Conservation (phyloP, 164 flowering plant genomes). For the Buxus sempervirens region DNA sequence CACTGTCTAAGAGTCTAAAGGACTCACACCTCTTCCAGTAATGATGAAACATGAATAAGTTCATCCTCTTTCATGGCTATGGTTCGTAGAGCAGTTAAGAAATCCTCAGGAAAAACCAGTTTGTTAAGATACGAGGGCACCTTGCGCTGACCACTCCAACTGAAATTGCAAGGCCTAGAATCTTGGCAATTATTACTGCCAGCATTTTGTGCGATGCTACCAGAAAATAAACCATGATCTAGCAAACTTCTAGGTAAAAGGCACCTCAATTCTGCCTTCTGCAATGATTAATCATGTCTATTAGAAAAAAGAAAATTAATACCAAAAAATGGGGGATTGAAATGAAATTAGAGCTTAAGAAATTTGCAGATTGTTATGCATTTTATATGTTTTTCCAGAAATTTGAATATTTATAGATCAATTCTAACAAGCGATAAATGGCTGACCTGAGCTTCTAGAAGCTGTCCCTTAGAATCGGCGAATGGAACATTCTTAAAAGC, state of each 20-base stretch:
- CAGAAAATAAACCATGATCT: conserved; percentile 62
- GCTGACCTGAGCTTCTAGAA: conserved; percentile 86
- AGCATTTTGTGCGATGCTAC: conserved; percentile 15
- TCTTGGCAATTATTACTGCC: conserved; percentile 7
- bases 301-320: neutral
- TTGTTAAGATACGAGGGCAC: conserved; percentile 65
- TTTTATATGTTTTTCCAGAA: neutral
- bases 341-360: neutral
- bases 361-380: neutral
- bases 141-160: conserved; percentile 92
- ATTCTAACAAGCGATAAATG: conserved; percentile 1
- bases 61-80: conserved; percentile 82
- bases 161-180: conserved; percentile 37
- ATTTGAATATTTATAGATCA: neutral
- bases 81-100: conserved; percentile 82
- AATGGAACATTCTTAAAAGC: conserved; percentile 58
- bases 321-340: neutral
- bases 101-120: conserved; percentile 84
- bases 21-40: conserved; percentile 77
- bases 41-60: conserved; percentile 56
- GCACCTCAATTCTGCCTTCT: conserved; percentile 89
- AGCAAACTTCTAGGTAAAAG: conserved; percentile 74
- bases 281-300: conserved; percentile 23
- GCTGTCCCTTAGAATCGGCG: conserved; percentile 66
- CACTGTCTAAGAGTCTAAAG: neutral